A percentile compares a stretch with the other conserved stretches of the same genome.
Conservation (phyloP, 345 rosid genomes). For the Murraya koenigii region DNA sequence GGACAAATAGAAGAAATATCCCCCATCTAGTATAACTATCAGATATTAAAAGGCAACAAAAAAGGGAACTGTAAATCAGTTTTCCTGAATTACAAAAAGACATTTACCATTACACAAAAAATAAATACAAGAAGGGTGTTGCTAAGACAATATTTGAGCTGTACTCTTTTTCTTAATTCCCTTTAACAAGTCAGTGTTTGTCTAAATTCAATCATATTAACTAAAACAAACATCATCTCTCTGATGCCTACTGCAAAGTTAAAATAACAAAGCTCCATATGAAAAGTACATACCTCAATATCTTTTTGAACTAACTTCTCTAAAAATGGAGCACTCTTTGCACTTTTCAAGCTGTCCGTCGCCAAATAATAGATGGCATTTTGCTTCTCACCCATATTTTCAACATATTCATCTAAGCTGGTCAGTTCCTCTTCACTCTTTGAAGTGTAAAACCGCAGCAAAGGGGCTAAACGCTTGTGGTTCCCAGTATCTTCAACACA, state of each 20-base stretch:
- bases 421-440: slow-evolving; percentile 81
- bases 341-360: slow-evolving; percentile 91
- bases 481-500: slow-evolving; percentile 95
- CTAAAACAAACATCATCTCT: not conserved
- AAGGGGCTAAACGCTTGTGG: slow-evolving; percentile 88
- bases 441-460: slow-evolving; percentile 76
- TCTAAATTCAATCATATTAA: not conserved
- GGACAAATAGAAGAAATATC: not conserved
- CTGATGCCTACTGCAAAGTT: not conserved
- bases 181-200: not conserved
- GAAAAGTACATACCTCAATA: slow-evolving; percentile 59
- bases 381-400: slow-evolving; percentile 94
- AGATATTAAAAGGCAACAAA: not conserved
- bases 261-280: not conserved
- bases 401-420: slow-evolving; percentile 83
- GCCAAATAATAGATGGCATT: slow-evolving; percentile 95
- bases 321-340: slow-evolving; percentile 90
- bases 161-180: not conserved
- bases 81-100: not conserved
- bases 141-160: not conserved
- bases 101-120: not conserved
- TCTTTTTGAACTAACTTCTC: slow-evolving; percentile 90
- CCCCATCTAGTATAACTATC: not conserved
- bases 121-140: not conserved
- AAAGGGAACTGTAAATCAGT: not conserved